Percentiles rank a stretch among this genome's conserved stretches.
Evolutionary conservation across 768 basidiomycete genomes (phyloP).

Genomic region (Pulveroboletus sp.): DNA sequence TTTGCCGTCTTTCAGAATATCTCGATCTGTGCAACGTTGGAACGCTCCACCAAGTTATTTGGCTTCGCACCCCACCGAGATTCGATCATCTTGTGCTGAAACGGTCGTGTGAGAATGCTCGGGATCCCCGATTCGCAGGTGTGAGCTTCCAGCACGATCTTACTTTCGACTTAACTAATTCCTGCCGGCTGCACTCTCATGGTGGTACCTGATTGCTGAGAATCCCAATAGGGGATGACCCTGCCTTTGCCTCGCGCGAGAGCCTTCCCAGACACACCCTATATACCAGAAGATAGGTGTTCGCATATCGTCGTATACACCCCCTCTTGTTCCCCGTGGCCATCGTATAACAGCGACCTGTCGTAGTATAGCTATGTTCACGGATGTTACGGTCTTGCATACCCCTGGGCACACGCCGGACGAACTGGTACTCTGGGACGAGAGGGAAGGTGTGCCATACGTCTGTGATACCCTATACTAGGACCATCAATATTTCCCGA

Average conservation of each 20-base stretch:
- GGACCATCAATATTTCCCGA: slow-evolving; percentile 49
- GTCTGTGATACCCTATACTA: slow-evolving; percentile 59
- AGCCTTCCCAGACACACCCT: slow-evolving; percentile 44
- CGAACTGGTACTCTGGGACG: slow-evolving; percentile 52
- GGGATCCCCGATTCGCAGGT: too few relatives aligned
- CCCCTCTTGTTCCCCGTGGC: slow-evolving; percentile 43
- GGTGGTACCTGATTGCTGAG: too few relatives aligned
- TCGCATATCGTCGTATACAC: slow-evolving; percentile 42
- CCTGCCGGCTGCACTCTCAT: too few relatives aligned
- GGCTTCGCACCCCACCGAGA: too few relatives aligned
- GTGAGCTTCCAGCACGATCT: too few relatives aligned
- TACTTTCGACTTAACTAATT: too few relatives aligned
- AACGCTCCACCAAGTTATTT: too few relatives aligned
- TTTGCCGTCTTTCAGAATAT: too few relatives aligned
- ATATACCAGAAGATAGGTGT: slow-evolving; percentile 43
- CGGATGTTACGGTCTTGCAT: slow-evolving; percentile 44
- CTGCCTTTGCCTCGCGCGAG: slow-evolving; percentile 39
- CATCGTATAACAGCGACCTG: slow-evolving; percentile 28
- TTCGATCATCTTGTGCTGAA: too few relatives aligned
- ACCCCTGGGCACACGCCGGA: slow-evolving; percentile 60
- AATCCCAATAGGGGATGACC: too few relatives aligned
- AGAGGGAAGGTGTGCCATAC: slow-evolving; percentile 47
- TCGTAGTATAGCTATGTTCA: slow-evolving; percentile 23
- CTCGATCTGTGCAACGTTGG: too few relatives aligned
- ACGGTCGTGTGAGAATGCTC: too few relatives aligned